Base-by-base conservation (phyloP, 805 yeast genomes). In the Zygotorulaspora florentina region DNA sequence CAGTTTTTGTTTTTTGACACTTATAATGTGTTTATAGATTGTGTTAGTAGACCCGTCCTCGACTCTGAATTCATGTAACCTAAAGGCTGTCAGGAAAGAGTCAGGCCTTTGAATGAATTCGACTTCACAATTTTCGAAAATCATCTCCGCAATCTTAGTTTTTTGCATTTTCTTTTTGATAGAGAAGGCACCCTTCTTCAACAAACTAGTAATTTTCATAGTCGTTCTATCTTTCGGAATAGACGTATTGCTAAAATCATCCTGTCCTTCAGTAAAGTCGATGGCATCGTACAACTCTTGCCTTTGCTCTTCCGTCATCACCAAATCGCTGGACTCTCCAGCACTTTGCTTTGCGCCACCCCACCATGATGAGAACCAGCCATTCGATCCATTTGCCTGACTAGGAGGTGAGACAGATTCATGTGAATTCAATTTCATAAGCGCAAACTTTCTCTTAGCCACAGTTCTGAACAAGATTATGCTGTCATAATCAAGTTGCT, bases 221-320 rank as follows among this genome's bases (percentile, higher is more conserved):
- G 77, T 77, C 3, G 85, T 77, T 29, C 87, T 69, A 47, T 88
- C 95, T 43, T 80, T 76, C 0, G 96, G 95, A 2, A 85, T 58
- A 47, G 85, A 83, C 6, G 81, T 67, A 1, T 83, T 69, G 25
- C 79, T 35, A 5, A 50, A 15, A 6, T 42, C 41, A 18, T 70
- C 70, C 40, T 76, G 71, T 16, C 72, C 66, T 50, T 90, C 96
- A 55, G 90, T 87, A 55, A 83, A 90, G 51, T 90, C 99, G 52
- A 93, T 90, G 0, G 97, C 95, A 49, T 87, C 95, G 59, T 88
- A 90, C 16, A 93, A 71, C 48, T 95, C 99, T 59, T 87, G 76
- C 51, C 87, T 75, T 59, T 93, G 96, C 54, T 89, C 96, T 11
- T 87, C 96, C 0, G 93, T 79, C 62, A 93, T 76, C 6, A 72